Base-by-base conservation (phyloP, 23 red algal genomes). In the Gracilaria domingensis region DNA sequence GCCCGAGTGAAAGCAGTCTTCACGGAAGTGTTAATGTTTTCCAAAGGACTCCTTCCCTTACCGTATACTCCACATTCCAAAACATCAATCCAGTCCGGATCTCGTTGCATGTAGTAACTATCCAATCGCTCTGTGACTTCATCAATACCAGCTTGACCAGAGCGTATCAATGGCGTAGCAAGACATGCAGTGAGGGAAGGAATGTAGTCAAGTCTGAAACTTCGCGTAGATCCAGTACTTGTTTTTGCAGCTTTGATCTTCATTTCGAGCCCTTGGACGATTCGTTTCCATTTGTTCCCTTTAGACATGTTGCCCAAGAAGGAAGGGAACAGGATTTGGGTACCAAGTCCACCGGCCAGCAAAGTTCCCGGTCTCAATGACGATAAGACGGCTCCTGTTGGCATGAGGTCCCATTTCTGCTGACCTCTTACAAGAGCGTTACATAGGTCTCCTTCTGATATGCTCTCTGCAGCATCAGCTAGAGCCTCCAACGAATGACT, bases 351-450 rank as follows among this genome's bases (percentile, higher is more conserved):
- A 14, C 87, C 97, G 37, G 90, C 86, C n/a, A 98, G n/a, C 14
- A 94, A 34, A 38, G 59, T 69, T 59, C 91, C 94, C n/a, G 97
- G 97, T 64, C 84, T 86, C 38, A 99, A 47, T 48, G 83, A 67
- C 26, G 88, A 89, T 37, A 99, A 35, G 12, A 99, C 25, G 23
- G 94, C 97, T 38, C 62, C 74, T 7, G 93, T 82, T 36, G 94
- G 94, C 88, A 95, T 96, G 54, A 99, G 80, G 23, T 96, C 92
- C 97, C 97, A 99, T 65, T 87, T 59, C 60, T 95, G 89, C 48
- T 91, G 88, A 67, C 85, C 57, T 47, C 95, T 91, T 51, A 96
- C 84, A 12, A 90, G n/a, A 42, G 87, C 49, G 66, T 94, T 95
- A 34, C 87, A 61, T 29, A 93, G 49, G 62, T 95, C 93, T 36